Conservation (phyloP, 2,329 filamentous ascomycete genomes). For the Helotiales sp. region DNA sequence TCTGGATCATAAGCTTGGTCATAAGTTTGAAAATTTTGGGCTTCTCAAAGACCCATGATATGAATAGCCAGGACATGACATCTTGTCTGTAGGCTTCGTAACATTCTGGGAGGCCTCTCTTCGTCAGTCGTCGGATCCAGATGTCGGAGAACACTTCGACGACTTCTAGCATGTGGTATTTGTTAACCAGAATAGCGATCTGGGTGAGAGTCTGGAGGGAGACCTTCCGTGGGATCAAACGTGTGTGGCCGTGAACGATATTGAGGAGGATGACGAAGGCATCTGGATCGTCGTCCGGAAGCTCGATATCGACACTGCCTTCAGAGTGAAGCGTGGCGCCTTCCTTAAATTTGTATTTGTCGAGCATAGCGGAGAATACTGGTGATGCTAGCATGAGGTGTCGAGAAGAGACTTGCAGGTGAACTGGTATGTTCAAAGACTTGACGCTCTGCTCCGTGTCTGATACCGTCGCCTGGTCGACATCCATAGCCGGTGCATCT, state of each 20-base stretch:
- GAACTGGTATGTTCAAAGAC: not conserved
- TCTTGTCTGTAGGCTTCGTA: not conserved
- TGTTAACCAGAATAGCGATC: constrained; percentile 9
- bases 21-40: not conserved
- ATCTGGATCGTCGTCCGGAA: constrained; percentile 13
- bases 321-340: constrained; percentile 4
- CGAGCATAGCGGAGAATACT: constrained; percentile 8
- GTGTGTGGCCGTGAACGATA: constrained; percentile 7
- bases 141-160: constrained; percentile 5
- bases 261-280: constrained; percentile 9
- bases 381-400: constrained; percentile 12
- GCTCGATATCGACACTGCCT: constrained; percentile 5
- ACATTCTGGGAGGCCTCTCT: not conserved
- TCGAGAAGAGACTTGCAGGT: constrained; percentile 12
- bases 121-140: not conserved
- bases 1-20: not conserved
- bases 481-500: not conserved
- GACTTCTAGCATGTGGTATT: constrained; percentile 14
- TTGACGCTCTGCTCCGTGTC: not conserved
- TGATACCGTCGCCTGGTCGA: not conserved
- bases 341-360: constrained; percentile 7
- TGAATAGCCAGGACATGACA: not conserved
- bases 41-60: constrained; percentile 1
- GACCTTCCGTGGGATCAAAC: constrained; percentile 5
- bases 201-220: not conserved